phyloP scores from a whole-genome alignment of 2,329 filamentous ascomycete species.

The Apiospora malaysiana region DNA sequence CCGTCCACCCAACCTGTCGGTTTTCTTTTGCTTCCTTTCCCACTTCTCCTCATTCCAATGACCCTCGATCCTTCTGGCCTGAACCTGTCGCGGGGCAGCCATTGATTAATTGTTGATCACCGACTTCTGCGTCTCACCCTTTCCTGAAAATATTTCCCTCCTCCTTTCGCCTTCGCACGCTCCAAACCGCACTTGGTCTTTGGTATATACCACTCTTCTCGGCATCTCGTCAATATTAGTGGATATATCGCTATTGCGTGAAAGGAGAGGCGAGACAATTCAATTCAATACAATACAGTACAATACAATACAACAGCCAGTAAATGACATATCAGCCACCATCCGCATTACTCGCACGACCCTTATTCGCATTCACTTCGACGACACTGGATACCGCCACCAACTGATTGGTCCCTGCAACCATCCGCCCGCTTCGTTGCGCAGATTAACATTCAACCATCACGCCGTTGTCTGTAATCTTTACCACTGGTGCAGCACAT shows the following conservation, averaged over 20 bases:
- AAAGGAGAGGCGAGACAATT: background rate
- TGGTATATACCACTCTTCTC: background rate
- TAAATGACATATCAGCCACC: background rate
- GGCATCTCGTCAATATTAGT: background rate
- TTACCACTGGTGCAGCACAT: background rate
- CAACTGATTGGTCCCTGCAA: constrained; percentile 1
- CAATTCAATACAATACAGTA: background rate
- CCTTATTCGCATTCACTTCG: background rate
- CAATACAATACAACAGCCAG: background rate
- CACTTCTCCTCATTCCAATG: constrained; percentile 16
- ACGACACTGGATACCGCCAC: constrained; percentile 5
- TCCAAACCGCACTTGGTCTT: background rate
- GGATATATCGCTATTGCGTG: background rate
- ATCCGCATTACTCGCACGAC: background rate
- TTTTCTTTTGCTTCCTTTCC: constrained; percentile 13
- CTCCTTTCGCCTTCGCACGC: background rate
- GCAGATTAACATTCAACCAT: background rate
- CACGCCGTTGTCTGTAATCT: background rate
- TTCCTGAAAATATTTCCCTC: background rate
- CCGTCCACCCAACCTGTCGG: constrained; percentile 18
- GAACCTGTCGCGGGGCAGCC: background rate
- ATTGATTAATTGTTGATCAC: background rate
- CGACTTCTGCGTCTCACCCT: constrained; percentile 3
- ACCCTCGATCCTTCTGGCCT: constrained; percentile 8
- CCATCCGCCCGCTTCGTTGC: background rate